Percentiles rank a stretch among this genome's conserved stretches.
Evolutionary conservation across 192 early-diverging fungal genomes (phyloP).

Genomic region (Diversispora eburnea): DNA sequence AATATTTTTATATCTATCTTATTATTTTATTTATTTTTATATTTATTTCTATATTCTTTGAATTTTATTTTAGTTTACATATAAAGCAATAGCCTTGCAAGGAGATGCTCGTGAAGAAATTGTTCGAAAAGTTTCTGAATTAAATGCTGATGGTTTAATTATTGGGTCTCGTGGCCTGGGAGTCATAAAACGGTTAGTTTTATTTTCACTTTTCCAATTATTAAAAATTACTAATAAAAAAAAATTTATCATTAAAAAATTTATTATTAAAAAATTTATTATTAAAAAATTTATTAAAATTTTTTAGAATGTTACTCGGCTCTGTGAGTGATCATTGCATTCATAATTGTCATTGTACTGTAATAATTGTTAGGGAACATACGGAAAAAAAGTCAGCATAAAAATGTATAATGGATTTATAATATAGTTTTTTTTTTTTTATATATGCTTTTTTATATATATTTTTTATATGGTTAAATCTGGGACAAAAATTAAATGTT

Average conservation of each 20-base stretch:
- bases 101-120: conserved; percentile 64
- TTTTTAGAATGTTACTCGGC: conserved; percentile 39
- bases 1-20: conserved; percentile 8
- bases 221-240: too few relatives aligned
- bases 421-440: too few relatives aligned
- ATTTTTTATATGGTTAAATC: too few relatives aligned
- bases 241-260: too few relatives aligned
- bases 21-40: conserved; percentile 8
- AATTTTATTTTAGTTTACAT: conserved; percentile 38
- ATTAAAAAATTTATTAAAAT: too few relatives aligned
- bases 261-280: too few relatives aligned
- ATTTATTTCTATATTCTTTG: not conserved
- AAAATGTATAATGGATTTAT: too few relatives aligned
- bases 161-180: conserved; percentile 61
- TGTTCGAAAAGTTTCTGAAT: conserved; percentile 50
- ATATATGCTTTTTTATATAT: too few relatives aligned
- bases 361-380: conserved; percentile 36
- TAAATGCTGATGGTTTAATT: conserved; percentile 56
- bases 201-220: too few relatives aligned
- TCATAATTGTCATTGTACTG: conserved; percentile 39
- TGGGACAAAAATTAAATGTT: too few relatives aligned
- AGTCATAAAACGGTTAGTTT: conserved; percentile 40
- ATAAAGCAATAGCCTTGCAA: conserved; percentile 51
- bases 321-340: conserved; percentile 44
- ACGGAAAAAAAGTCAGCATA: too few relatives aligned